These are phyloP conservation scores for Lentinula sp. DNA, from an alignment of 768 basidiomycete genomes.

Conservation along the genomic window DNA sequence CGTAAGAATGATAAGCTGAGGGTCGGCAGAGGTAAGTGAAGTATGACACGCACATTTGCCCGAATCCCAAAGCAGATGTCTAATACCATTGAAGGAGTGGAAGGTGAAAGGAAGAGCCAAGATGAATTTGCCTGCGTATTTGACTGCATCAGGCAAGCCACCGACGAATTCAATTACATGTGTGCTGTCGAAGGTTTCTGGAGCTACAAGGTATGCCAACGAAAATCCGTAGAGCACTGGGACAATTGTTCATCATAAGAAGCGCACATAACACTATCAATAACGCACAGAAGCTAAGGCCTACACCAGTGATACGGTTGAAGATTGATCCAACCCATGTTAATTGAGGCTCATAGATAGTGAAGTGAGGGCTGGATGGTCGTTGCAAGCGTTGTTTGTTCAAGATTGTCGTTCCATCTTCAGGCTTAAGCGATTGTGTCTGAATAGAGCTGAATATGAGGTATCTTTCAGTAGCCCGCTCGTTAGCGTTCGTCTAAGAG, in stretches of 20 bases:
- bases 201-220: slow-evolving; percentile 58
- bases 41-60: slow-evolving; percentile 48
- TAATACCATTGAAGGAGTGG: slow-evolving; percentile 65
- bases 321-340: slow-evolving; percentile 86
- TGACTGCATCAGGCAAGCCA: slow-evolving; percentile 49
- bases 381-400: slow-evolving; percentile 84
- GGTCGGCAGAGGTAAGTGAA: not conserved
- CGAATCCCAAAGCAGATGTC: slow-evolving; percentile 67
- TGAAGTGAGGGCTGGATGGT: slow-evolving; percentile 92
- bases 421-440: slow-evolving; percentile 58
- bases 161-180: slow-evolving; percentile 51
- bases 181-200: slow-evolving; percentile 53
- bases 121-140: slow-evolving; percentile 48
- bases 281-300: slow-evolving; percentile 64
- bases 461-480: no score
- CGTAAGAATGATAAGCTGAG: not conserved
- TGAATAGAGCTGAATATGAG: slow-evolving; percentile 30
- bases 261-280: not conserved
- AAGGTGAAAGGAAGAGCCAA: slow-evolving; percentile 65
- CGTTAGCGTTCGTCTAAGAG: not conserved
- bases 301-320: slow-evolving; percentile 82
- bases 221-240: slow-evolving; percentile 63
- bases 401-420: slow-evolving; percentile 56
- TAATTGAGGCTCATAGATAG: slow-evolving; percentile 93
- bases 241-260: slow-evolving; percentile 57